Evolutionary conservation across 2,329 filamentous ascomycete species (phyloP), one percentile per base, ranked within the genome.

Genomic region (Paraphoma sp.): DNA sequence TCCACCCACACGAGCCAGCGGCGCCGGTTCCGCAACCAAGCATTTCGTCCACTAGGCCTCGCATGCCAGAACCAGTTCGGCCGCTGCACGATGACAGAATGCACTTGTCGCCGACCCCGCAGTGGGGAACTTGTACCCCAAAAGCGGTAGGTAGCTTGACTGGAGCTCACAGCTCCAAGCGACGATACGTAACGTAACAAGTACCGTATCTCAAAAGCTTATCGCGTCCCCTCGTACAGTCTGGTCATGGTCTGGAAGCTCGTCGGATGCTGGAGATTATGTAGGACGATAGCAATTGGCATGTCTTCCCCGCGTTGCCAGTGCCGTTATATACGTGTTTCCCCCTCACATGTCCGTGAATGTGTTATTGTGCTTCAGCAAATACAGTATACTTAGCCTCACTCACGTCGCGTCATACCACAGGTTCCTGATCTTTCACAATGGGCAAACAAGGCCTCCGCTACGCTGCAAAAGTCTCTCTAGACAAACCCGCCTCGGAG

Each of bases 381-480:
- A 46, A 33, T 12, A 3, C 16, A 11, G 16, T 42, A 14, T n/a
- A 14, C 40, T 17, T 42, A 9, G 2, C 40, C 12, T n/a, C 4
- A 42, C 16, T 17, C 40, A 42, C 40, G 12, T 42, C 40, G 8
- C 5, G 12, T 16, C 10, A 3, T 10, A n/a, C 4, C 10, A 11
- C 11, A 42, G 16, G 14, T 9, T 17, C 8, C 16, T 17, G 16
- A 42, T n/a, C 8, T n/a, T 23, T 50, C 44, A 59, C 40, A 31
- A 85, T 85, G 82, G 78, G 80, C 46, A 78, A 78, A 70, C 70
- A 80, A 67, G 85, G 79, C 40, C 88, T 94, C 63, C 86, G 91
- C 54, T 91, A 87, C 36, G 88, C 87, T 16, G 85, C 89, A 53
- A 89, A 89, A 73, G 89, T 94, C 43, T 87, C 89, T 69, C 80